Evolutionary conservation across 2,329 filamentous ascomycete species (phyloP).

Genomic region (Xylariales sp.): DNA sequence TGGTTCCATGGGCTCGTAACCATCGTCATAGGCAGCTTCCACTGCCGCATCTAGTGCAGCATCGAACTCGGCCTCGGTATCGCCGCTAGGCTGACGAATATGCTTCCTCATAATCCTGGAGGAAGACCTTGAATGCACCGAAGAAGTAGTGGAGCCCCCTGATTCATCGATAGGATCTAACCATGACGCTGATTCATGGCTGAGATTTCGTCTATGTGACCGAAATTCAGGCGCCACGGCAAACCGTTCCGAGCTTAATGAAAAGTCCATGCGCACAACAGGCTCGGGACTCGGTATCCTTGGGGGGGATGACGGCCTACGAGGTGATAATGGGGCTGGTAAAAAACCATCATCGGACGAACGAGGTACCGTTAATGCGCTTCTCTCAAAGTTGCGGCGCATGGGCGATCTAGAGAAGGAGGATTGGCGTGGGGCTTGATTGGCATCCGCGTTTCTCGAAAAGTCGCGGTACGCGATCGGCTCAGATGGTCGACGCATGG

Average conservation of each 20-base stretch:
- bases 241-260: constrained; percentile 45
- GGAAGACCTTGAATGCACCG: constrained; percentile 82
- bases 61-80: constrained; percentile 90
- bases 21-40: constrained; percentile 94
- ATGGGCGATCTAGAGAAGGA: constrained; percentile 65
- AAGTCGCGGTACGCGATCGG: constrained; percentile 41
- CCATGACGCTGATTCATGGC: constrained; percentile 89
- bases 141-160: constrained; percentile 80
- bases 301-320: constrained; percentile 64
- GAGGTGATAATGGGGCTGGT: constrained; percentile 77
- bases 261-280: constrained; percentile 53
- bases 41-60: constrained; percentile 94
- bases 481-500: constrained; percentile 43
- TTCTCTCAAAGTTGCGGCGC: constrained; percentile 52
- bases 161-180: constrained; percentile 95
- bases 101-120: constrained; percentile 77
- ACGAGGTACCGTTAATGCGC: constrained; percentile 57
- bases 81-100: constrained; percentile 74
- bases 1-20: constrained; percentile 77
- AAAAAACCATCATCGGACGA: constrained; percentile 68
- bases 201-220: constrained; percentile 68
- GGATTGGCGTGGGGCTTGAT: constrained; percentile 59
- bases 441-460: constrained; percentile 43
- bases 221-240: constrained; percentile 38
- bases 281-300: constrained; percentile 50